These are phyloP conservation scores for Favolaschia claudopus DNA, from an alignment of 768 basidiomycete species.

Conservation along the genomic window DNA sequence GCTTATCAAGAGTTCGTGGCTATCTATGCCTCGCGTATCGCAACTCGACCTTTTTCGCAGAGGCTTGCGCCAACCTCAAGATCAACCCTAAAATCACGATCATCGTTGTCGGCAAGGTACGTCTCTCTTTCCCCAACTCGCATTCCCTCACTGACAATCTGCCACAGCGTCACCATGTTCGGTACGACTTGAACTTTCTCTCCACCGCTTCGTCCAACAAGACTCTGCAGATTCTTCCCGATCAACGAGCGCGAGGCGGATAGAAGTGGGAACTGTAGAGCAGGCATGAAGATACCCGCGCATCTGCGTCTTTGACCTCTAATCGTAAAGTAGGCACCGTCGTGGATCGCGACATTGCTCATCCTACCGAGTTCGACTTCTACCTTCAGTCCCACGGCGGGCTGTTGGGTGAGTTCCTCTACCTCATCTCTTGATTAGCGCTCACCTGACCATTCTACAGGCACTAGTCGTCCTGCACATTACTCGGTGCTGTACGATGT, in stretches of 20 bases:
- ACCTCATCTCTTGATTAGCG: neutral
- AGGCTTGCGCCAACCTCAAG: slow-evolving; percentile 62
- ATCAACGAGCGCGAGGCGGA: slow-evolving; percentile 45
- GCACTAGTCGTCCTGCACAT: slow-evolving; percentile 47
- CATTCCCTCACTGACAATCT: neutral
- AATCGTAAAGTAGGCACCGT: slow-evolving; percentile 78
- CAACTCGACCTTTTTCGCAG: slow-evolving; percentile 43
- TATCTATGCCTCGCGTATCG: neutral
- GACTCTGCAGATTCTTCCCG: slow-evolving; percentile 55
- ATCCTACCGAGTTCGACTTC: slow-evolving; percentile 66
- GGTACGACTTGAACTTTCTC: slow-evolving; percentile 35
- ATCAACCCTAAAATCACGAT: slow-evolving; percentile 75
- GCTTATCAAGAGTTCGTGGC: slow-evolving; percentile 58
- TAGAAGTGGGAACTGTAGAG: slow-evolving; percentile 61
- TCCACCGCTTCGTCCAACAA: neutral
- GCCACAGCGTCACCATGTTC: slow-evolving; percentile 17
- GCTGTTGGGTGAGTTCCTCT: slow-evolving; percentile 48
- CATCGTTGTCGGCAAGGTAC: slow-evolving; percentile 67
- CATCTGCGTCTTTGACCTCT: slow-evolving; percentile 69
- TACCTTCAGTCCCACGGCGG: slow-evolving; percentile 66
- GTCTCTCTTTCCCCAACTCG: neutral
- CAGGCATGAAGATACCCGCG: slow-evolving; percentile 48
- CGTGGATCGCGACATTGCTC: slow-evolving; percentile 59
- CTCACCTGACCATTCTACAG: neutral
- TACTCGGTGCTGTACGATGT: slow-evolving; percentile 40